Conservation (phyloP, 805 yeast species). For the Candida patagonica region DNA sequence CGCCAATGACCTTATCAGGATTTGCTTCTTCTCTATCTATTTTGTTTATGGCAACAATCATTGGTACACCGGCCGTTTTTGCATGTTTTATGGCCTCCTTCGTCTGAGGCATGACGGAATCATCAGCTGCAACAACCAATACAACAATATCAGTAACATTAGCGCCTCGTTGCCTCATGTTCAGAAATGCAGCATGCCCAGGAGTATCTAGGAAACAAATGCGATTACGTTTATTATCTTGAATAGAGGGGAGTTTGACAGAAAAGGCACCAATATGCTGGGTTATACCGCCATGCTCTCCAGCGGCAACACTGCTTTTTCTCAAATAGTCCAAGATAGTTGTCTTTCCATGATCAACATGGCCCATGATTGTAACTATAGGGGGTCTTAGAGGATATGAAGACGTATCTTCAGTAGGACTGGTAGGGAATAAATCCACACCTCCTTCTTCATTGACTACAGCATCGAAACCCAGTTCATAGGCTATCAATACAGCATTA, state of each 20-base stretch:
- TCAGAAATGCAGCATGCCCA: constrained; percentile 94
- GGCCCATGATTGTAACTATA: constrained; percentile 96
- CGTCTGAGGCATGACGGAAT: constrained; percentile 96
- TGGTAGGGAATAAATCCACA: constrained; percentile 50
- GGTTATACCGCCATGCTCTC: constrained; percentile 93
- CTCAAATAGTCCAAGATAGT: constrained; percentile 82
- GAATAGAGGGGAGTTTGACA: constrained; percentile 62
- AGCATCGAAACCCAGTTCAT: constrained; percentile 71
- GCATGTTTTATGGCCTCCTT: constrained; percentile 93
- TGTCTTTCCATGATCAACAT: constrained; percentile 97
- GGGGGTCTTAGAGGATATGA: constrained; percentile 69
- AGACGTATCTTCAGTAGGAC: constrained; percentile 39
- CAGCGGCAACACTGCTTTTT: constrained; percentile 71
- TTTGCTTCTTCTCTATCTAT: constrained; percentile 75
- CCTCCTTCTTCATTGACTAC: constrained; percentile 48
- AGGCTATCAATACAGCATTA: constrained; percentile 78
- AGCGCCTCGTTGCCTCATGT: constrained; percentile 96
- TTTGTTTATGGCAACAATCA: constrained; percentile 88
- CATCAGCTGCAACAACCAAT: constrained; percentile 93
- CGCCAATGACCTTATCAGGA: constrained; percentile 67
- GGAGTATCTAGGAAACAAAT: constrained; percentile 95
- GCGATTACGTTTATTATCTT: constrained; percentile 24
- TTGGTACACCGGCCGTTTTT: constrained; percentile 66
- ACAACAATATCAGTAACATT: constrained; percentile 85
- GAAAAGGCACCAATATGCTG: constrained; percentile 98